Evolutionary conservation across 2,329 filamentous ascomycete species (phyloP).

Genomic region (Fusarium multiceps): DNA sequence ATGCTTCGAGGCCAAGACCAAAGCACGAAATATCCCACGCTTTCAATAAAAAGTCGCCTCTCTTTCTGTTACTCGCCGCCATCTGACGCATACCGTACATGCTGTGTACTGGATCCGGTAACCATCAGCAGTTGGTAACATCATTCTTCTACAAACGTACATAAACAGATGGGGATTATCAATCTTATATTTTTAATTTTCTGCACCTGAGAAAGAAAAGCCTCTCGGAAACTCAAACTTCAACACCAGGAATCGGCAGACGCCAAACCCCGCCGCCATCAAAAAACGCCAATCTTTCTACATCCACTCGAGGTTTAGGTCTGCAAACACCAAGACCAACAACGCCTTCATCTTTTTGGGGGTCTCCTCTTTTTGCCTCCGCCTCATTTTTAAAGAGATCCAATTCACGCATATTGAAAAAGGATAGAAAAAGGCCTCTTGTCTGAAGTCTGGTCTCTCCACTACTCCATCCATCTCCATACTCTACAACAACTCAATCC

Average conservation of each 20-base stretch:
- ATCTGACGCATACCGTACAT: slow-evolving; percentile 29
- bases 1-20: slow-evolving; percentile 5
- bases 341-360: slow-evolving; percentile 17
- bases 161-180: slow-evolving; percentile 9
- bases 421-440: slow-evolving; percentile 30
- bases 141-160: slow-evolving; percentile 29
- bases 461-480: slow-evolving; percentile 16
- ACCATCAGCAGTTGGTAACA: slow-evolving; percentile 36
- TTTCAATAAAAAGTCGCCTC: slow-evolving; percentile 6
- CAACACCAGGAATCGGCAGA: slow-evolving; percentile 23
- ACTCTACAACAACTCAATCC: slow-evolving; percentile 13
- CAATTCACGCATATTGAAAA: slow-evolving; percentile 30
- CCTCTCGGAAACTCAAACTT: slow-evolving; percentile 12
- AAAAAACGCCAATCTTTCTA: slow-evolving; percentile 15
- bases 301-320: slow-evolving; percentile 1
- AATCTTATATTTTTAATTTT: slow-evolving; percentile 9
- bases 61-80: slow-evolving; percentile 13
- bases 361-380: slow-evolving; percentile 28
- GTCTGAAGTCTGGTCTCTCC: slow-evolving; percentile 5
- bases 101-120: slow-evolving; percentile 35
- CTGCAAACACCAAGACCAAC: slow-evolving; percentile 8
- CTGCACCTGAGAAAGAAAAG: neutral
- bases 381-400: slow-evolving; percentile 11
- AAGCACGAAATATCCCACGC: slow-evolving; percentile 14
- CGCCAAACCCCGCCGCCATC: slow-evolving; percentile 24